Base-by-base conservation (phyloP, 1,284 basidiomycete species). In the Sanghuangporus weigelae region DNA sequence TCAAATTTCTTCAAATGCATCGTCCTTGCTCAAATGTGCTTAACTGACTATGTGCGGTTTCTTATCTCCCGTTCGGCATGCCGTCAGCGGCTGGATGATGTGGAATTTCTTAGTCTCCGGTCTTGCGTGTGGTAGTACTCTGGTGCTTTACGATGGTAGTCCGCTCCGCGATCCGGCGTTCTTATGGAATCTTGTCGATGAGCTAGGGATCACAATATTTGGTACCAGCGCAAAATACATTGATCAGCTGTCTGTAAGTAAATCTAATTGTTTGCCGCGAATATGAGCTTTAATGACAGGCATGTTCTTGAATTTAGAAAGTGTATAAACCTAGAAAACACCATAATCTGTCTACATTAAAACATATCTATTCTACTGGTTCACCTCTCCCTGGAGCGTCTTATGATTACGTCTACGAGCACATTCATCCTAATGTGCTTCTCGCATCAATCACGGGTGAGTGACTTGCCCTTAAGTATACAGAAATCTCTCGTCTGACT, bases 211-310 rank as follows among this genome's bases (percentile, higher is more conserved):
- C 67, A 89, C 90, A 42, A 84, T 93, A 63, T 93, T 95, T 73
- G 93, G 92, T 50, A 93, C 89, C 16, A 88, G 87, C 72, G 90
- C 90, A 31, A 93, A 92, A 75, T 92, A 91, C 72, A 82, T 93
- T 58, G 89, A 92, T 71, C 83, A 86, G 66, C 82, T 92, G 57
- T 85, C 90, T 65, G 89, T 90, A 74, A 71, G 81, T 68, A 26
- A 31, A 23, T 58, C 69, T 40, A 63, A 56, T 60, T 62, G 66
- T 44, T 64, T 62, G 48, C 59, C 48, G 53, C 65, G 49, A 62
- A 59, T 57, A 54, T n/a, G 31, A 56, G 11, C n/a, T 31, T 53
- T 36, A 11, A 46, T 40, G 65, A 57, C 66, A 3, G 48, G 23
- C 61, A 54, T 59, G 23, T 21, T 54, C 26, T 57, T 42, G 16